Conservation (phyloP, 2,329 filamentous ascomycete genomes). For the Cryphonectria japonica region DNA sequence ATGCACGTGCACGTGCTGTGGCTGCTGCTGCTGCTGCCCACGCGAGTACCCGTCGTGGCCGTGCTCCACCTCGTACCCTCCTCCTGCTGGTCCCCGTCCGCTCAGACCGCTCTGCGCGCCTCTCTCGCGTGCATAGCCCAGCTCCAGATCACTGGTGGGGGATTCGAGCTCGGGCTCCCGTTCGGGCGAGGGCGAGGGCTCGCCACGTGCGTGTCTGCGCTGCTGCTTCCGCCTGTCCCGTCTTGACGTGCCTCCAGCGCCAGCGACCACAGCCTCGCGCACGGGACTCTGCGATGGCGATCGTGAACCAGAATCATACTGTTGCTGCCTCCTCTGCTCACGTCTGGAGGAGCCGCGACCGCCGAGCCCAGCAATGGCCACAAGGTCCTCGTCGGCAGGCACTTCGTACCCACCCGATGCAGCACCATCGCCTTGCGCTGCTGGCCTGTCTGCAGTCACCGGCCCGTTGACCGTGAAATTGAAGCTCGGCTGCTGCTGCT, state of each 20-base stretch:
- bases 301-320: not conserved
- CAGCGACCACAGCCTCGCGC: not conserved
- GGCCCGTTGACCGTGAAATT: slow-evolving; percentile 17
- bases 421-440: not conserved
- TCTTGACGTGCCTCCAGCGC: slow-evolving; percentile 1
- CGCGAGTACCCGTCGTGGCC: not conserved
- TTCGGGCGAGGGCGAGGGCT: slow-evolving; percentile 1
- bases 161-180: slow-evolving; percentile 5
- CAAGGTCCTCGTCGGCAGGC: not conserved
- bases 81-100: too few species aligned
- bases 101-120: not conserved
- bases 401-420: not conserved
- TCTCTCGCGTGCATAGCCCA: not conserved
- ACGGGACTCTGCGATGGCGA: slow-evolving; percentile 1
- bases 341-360: slow-evolving; percentile 18
- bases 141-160: not conserved
- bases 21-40: not conserved
- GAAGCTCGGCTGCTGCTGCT: slow-evolving; percentile 12
- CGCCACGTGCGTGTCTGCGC: slow-evolving; percentile 12
- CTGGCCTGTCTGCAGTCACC: not conserved
- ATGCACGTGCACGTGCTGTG: slow-evolving; percentile 21
- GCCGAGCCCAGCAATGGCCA: not conserved
- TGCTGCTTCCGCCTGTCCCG: slow-evolving; percentile 6
- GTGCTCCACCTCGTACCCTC: slow-evolving; percentile 1
- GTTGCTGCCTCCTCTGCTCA: slow-evolving; percentile 17